phyloP scores from a whole-genome alignment of 495 filamentous ascomycete genomes.

The Penicillium ochrochloron region DNA sequence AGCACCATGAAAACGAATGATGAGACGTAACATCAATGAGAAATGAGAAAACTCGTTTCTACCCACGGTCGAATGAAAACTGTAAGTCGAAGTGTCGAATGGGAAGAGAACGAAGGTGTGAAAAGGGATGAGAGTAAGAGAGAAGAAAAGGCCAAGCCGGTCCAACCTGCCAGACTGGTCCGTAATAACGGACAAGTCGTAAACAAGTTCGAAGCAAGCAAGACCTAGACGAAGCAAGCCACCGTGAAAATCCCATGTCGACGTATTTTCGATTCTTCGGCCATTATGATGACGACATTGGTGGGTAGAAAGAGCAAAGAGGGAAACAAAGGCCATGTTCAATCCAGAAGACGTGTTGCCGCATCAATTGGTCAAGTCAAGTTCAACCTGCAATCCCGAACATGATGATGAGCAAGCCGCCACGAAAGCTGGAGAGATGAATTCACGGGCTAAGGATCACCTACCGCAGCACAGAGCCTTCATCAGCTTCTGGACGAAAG shows the following conservation, averaged over 20 bases:
- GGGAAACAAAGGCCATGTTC: constrained; percentile 17
- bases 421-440: constrained; percentile 2
- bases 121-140: constrained; percentile 22
- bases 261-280: constrained; percentile 27
- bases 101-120: constrained; percentile 26
- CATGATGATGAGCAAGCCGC: constrained; percentile 14
- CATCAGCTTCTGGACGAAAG: constrained; percentile 70
- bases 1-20: constrained; percentile 52
- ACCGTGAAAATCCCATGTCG: constrained; percentile 31
- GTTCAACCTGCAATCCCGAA: constrained; percentile 42
- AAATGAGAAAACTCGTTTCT: constrained; percentile 32
- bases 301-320: constrained; percentile 33
- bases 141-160: constrained; percentile 7
- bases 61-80: constrained; percentile 25
- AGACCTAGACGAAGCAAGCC: constrained; percentile 29
- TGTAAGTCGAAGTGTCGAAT: constrained; percentile 35
- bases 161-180: background rate
- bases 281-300: constrained; percentile 32
- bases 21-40: constrained; percentile 43
- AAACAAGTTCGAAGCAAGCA: constrained; percentile 16
- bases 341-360: constrained; percentile 25
- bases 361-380: constrained; percentile 24
- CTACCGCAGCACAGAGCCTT: constrained; percentile 83
- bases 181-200: background rate
- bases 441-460: constrained; percentile 36